These are phyloP conservation scores for Termitomyces sp. DNA, from an alignment of 768 basidiomycete species.

Conservation along the genomic window DNA sequence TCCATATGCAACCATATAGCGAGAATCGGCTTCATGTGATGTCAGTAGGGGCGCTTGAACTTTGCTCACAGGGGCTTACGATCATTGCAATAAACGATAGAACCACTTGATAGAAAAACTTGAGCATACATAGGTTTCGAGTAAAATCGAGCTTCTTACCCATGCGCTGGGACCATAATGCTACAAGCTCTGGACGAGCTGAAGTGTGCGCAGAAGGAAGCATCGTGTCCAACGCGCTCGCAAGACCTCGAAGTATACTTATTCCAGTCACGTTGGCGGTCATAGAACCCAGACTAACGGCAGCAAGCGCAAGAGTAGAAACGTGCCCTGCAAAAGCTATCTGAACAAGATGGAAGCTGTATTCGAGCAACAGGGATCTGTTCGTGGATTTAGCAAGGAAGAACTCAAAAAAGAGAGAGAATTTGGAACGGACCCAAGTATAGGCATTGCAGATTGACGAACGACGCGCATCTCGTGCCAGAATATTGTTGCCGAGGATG, in stretches of 20 bases:
- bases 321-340: constrained; percentile 87
- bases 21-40: neutral
- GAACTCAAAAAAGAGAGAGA: neutral
- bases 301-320: constrained; percentile 83
- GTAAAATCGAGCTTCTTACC: constrained; percentile 33
- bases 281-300: constrained; percentile 68
- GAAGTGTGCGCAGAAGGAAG: constrained; percentile 97
- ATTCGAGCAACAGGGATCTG: constrained; percentile 45
- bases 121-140: no score
- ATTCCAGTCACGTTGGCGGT: constrained; percentile 66
- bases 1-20: constrained; percentile 1
- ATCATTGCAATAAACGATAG: neutral
- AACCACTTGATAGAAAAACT: neutral
- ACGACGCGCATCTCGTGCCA: neutral
- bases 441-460: neutral
- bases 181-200: constrained; percentile 70
- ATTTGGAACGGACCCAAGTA: neutral
- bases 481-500: neutral
- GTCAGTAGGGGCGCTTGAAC: neutral
- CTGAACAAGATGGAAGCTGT: constrained; percentile 77
- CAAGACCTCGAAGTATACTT: constrained; percentile 74
- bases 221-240: constrained; percentile 86
- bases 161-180: constrained; percentile 87
- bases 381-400: neutral
- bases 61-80: neutral